A percentile compares a stretch with the other conserved stretches of the same genome.
These are phyloP conservation scores for Candida boleticola DNA, from an alignment of 805 yeast genomes.

Conservation along the genomic window DNA sequence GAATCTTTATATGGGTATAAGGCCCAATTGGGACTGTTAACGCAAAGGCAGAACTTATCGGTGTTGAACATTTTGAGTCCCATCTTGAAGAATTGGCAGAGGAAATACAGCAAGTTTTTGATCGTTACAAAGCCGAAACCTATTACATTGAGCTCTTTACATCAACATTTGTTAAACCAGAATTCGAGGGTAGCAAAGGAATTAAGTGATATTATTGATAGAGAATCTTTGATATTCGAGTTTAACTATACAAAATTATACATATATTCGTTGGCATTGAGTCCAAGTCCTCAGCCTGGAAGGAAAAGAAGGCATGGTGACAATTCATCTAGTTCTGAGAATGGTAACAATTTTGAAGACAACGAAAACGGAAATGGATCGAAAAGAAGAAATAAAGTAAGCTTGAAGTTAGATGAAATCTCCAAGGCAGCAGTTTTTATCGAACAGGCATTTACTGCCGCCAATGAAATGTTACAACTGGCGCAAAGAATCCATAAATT, in stretches of 20 bases:
- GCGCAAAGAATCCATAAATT: constrained; percentile 68
- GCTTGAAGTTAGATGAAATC: constrained; percentile 63
- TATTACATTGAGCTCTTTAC: constrained; percentile 23
- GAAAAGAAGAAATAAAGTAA: constrained; percentile 16
- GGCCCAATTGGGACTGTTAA: constrained; percentile 49
- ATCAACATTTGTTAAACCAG: constrained; percentile 20
- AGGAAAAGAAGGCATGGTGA: not conserved
- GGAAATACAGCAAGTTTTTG: constrained; percentile 56
- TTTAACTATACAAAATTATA: constrained; percentile 82
- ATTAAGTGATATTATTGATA: constrained; percentile 46
- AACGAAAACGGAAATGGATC: constrained; percentile 14
- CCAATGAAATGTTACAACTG: constrained; percentile 71
- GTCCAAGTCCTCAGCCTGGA: constrained; percentile 31
- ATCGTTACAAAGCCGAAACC: constrained; percentile 45
- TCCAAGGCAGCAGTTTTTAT: constrained; percentile 73
- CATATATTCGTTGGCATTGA: constrained; percentile 77
- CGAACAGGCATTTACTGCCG: constrained; percentile 78
- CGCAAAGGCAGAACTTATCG: constrained; percentile 66
- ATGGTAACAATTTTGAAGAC: not conserved
- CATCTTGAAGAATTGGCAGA: constrained; percentile 74
- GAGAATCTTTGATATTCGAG: constrained; percentile 76
- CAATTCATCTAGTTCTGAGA: not conserved
- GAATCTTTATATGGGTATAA: constrained; percentile 75
- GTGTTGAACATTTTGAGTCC: constrained; percentile 74
- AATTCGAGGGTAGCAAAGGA: constrained; percentile 38